phyloP scores from a whole-genome alignment of 257 asterid genomes.

The Catharanthus roseus region DNA sequence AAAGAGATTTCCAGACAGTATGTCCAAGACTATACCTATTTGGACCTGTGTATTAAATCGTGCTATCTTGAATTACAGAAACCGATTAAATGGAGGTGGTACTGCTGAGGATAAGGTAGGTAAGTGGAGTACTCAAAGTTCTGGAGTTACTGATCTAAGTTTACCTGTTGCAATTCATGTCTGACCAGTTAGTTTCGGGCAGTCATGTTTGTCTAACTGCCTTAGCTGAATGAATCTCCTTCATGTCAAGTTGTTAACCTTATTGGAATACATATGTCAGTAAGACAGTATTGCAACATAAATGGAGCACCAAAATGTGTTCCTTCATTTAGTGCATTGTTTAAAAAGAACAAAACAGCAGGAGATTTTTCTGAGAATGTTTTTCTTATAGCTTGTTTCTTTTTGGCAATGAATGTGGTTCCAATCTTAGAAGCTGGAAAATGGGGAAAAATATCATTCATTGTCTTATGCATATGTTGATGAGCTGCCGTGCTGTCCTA shows the following conservation, averaged over 20 bases:
- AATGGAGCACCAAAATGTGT: too few species aligned
- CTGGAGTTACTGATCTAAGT: constrained; percentile 7
- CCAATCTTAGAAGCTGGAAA: not conserved
- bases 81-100: constrained; percentile 10
- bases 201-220: not conserved
- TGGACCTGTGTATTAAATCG: constrained; percentile 94
- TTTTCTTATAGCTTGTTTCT: not conserved
- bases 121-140: not conserved
- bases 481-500: not conserved
- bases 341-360: not conserved
- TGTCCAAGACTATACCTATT: constrained; percentile 97
- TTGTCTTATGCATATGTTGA: not conserved
- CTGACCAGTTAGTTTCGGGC: not conserved
- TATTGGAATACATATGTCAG: not conserved
- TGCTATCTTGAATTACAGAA: constrained; percentile 49
- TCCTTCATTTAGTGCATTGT: not conserved
- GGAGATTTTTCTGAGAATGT: not conserved
- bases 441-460: not conserved
- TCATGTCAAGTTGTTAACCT: not conserved
- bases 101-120: constrained; percentile 40
- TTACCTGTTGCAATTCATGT: not conserved
- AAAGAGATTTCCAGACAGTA: constrained; percentile 94
- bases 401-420: not conserved
- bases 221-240: not conserved
- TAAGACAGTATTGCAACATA: not conserved